A percentile compares a stretch with the other conserved stretches of the same genome.
phyloP scores from a whole-genome alignment of 129 eudicot species.

The Escallonia rubra region DNA sequence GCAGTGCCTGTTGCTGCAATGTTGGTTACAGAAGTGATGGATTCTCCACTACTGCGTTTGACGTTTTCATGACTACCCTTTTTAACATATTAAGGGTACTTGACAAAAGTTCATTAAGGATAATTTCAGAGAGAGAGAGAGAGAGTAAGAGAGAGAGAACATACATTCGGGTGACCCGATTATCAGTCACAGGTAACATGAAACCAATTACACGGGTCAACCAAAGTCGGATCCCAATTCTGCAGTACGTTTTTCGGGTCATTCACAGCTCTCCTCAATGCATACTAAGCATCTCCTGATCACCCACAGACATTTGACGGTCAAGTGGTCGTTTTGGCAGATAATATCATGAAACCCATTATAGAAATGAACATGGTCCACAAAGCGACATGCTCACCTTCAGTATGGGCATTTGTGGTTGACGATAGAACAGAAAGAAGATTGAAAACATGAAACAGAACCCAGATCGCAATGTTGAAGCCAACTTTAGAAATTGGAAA shows the following conservation, averaged over 20 bases:
- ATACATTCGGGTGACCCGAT: constrained; percentile 57
- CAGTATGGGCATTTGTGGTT: constrained; percentile 28
- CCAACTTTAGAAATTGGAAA: neutral
- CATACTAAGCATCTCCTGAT: constrained; percentile 56
- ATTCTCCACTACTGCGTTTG: no score
- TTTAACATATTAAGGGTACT: no score
- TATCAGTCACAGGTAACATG: constrained; percentile 57
- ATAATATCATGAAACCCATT: neutral
- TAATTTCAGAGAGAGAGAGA: neutral
- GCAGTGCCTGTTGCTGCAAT: no score
- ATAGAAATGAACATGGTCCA: neutral
- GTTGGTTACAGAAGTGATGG: no score
- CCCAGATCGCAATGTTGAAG: constrained; percentile 14
- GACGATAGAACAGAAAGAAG: constrained; percentile 14
- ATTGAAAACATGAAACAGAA: constrained; percentile 14
- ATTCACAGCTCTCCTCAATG: constrained; percentile 33
- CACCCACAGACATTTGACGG: no score
- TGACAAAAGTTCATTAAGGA: no score
- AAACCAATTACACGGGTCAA: constrained; percentile 68
- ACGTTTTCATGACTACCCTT: no score
- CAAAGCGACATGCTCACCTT: constrained; percentile 34
- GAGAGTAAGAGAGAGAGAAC: no score
- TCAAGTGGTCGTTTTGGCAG: neutral
- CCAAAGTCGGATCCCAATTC: constrained; percentile 65
- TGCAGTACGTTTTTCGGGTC: constrained; percentile 39